phyloP scores from a whole-genome alignment of 2,329 filamentous ascomycete genomes.

The Alternaria arbusti region DNA sequence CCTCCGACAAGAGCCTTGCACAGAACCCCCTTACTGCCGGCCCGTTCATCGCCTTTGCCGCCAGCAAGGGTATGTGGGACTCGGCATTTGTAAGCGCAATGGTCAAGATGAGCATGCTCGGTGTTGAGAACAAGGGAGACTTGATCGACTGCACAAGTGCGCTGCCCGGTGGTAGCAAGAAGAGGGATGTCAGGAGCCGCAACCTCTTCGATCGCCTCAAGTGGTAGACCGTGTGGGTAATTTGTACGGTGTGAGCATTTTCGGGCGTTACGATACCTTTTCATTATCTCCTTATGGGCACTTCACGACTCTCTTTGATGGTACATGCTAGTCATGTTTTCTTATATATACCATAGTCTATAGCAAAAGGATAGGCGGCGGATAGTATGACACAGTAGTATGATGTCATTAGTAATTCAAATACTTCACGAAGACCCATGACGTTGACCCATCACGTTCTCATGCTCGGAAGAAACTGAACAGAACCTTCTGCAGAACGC shows the following conservation, averaged over 20 bases:
- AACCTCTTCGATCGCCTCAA: conserved; percentile 35
- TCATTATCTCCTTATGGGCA: neutral
- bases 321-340: neutral
- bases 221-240: conserved; percentile 13
- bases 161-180: conserved; percentile 38
- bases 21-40: conserved; percentile 26
- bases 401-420: neutral
- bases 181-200: conserved; percentile 40
- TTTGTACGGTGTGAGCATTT: neutral
- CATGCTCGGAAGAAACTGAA: neutral
- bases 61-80: conserved; percentile 39
- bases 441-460: neutral
- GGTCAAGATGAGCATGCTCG: conserved; percentile 46
- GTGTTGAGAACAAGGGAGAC: conserved; percentile 23
- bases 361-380: neutral
- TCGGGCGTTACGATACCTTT: neutral
- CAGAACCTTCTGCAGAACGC: neutral
- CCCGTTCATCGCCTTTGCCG: conserved; percentile 31
- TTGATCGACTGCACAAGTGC: conserved; percentile 44
- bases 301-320: neutral
- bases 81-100: conserved; percentile 44
- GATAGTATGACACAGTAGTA: neutral
- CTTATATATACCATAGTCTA: neutral
- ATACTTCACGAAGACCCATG: neutral
- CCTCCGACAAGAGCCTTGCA: conserved; percentile 37